A percentile compares a stretch with the other conserved stretches of the same genome.
Evolutionary conservation across 179 eudicot genomes (phyloP).

Genomic region (Beta lomatogona): DNA sequence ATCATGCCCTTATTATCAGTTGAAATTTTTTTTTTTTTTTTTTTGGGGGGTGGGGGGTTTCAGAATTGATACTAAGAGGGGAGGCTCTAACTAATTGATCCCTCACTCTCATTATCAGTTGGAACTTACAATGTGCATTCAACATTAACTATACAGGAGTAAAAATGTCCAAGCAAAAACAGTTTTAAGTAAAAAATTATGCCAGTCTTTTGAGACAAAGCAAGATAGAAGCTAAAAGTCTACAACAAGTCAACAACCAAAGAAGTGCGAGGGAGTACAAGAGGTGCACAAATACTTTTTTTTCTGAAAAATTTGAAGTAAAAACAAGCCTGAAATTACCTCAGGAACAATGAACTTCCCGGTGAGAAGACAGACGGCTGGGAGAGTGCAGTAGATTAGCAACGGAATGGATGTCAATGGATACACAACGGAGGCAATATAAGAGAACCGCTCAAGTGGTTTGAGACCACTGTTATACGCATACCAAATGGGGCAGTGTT

Average conservation of each 20-base stretch:
- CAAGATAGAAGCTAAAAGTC: neutral
- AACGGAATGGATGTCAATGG: conserved; percentile 91
- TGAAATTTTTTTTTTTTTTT: too few species aligned
- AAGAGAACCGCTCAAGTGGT: conserved; percentile 83
- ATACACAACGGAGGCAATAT: conserved; percentile 86
- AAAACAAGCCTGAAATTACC: conserved; percentile 45
- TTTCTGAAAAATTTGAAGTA: neutral
- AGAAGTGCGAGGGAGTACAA: neutral
- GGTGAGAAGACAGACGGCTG: conserved; percentile 86
- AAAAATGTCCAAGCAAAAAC: too few species aligned
- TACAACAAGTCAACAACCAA: too few species aligned
- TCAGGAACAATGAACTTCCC: conserved; percentile 92
- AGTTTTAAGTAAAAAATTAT: neutral
- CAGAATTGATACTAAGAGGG: too few species aligned
- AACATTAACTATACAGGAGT: too few species aligned
- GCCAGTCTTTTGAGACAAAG: neutral
- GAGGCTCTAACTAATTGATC: too few species aligned
- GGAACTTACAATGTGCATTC: too few species aligned
- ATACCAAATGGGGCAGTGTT: conserved; percentile 95
- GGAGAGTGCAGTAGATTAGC: conserved; percentile 75
- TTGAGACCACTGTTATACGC: conserved; percentile 85
- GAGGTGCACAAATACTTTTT: neutral
- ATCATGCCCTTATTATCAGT: too few species aligned
- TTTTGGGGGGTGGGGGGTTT: too few species aligned
- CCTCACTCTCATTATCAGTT: too few species aligned